These are phyloP conservation scores for Biscogniauxia mediterranea DNA, from an alignment of 2,329 filamentous ascomycete species.

Conservation along the genomic window DNA sequence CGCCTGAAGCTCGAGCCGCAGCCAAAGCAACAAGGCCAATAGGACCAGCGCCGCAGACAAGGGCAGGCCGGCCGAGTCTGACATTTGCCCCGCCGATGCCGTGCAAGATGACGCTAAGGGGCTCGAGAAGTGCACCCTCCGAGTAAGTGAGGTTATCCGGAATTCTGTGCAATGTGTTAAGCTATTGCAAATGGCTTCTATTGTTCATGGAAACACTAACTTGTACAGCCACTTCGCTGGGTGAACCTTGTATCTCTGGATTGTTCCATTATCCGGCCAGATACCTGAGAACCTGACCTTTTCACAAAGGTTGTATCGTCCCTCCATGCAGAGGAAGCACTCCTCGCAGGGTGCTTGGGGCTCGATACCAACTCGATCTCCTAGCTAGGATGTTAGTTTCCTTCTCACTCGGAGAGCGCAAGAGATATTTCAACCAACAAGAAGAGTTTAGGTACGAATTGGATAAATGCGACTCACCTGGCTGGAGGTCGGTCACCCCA, in stretches of 20 bases:
- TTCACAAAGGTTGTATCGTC: conserved; percentile 63
- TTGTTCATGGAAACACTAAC: conserved; percentile 24
- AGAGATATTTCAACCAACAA: not conserved
- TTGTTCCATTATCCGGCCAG: conserved; percentile 58
- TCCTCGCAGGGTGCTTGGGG: conserved; percentile 62
- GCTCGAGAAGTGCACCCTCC: conserved; percentile 63
- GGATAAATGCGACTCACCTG: conserved; percentile 32
- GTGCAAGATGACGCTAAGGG: conserved; percentile 61
- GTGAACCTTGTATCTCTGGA: conserved; percentile 62
- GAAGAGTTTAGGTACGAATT: not conserved
- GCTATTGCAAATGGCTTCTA: not conserved
- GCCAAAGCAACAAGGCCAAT: conserved; percentile 60
- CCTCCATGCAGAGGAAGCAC: conserved; percentile 58
- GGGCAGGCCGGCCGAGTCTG: conserved; percentile 51
- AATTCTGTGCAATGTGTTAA: conserved; percentile 32
- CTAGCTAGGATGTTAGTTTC: conserved; percentile 28
- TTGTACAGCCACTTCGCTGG: conserved; percentile 59
- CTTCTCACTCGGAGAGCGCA: not conserved
- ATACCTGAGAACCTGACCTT: conserved; percentile 61
- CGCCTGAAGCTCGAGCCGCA: conserved; percentile 59
- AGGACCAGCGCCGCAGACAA: conserved; percentile 62
- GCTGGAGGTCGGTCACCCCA: conserved; percentile 50
- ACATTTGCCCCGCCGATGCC: conserved; percentile 55
- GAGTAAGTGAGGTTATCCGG: conserved; percentile 55
- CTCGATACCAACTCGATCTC: conserved; percentile 66